Conservation (phyloP, 2,329 filamentous ascomycete genomes). For the Phaeosphaeriaceae sp. region DNA sequence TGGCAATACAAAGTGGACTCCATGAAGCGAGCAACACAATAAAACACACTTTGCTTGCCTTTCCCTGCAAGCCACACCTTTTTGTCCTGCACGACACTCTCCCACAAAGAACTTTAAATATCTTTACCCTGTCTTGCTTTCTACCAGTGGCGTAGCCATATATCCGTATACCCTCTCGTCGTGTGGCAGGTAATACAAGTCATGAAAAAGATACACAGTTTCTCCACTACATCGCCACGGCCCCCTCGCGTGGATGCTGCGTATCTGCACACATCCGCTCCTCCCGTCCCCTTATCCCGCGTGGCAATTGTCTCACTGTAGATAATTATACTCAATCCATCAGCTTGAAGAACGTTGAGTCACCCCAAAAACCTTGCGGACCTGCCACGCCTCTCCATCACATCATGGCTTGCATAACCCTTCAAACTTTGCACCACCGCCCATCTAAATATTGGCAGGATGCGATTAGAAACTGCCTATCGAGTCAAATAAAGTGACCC, state of each 20-base stretch:
- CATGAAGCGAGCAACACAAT: constrained; percentile 14
- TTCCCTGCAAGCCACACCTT: constrained; percentile 32
- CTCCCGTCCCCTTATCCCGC: too few relatives aligned
- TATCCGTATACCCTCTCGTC: too few relatives aligned
- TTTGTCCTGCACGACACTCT: constrained; percentile 20
- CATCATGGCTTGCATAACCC: too few relatives aligned
- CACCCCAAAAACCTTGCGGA: too few relatives aligned
- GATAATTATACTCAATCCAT: too few relatives aligned
- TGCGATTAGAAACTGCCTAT: too few relatives aligned
- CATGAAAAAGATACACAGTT: constrained; percentile 6
- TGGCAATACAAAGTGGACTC: neutral
- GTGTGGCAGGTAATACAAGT: constrained; percentile 31
- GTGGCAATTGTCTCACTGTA: too few relatives aligned
- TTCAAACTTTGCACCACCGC: too few relatives aligned
- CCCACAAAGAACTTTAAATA: constrained; percentile 30
- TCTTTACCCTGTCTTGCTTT: constrained; percentile 21
- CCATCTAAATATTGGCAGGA: too few relatives aligned
- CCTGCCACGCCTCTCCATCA: too few relatives aligned
- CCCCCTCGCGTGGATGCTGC: constrained; percentile 15
- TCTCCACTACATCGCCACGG: constrained; percentile 13
- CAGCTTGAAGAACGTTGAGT: too few relatives aligned
- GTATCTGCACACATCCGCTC: neutral
- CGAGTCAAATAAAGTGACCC: too few relatives aligned
- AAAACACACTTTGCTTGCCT: constrained; percentile 17
- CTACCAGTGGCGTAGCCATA: constrained; percentile 23